phyloP scores from a whole-genome alignment of 495 filamentous ascomycete species.

The Penicillium waksmanii region DNA sequence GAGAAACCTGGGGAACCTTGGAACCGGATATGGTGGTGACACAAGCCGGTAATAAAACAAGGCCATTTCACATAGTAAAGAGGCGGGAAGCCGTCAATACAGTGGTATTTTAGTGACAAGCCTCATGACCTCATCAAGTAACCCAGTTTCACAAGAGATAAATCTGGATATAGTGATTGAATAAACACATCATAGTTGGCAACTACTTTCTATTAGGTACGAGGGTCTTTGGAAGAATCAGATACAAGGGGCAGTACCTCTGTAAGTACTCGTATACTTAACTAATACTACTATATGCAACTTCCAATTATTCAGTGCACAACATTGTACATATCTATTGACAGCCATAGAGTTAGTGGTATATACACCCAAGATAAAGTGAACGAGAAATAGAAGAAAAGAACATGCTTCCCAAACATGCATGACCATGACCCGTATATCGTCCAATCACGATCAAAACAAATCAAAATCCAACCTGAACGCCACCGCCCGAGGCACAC shows the following conservation, averaged over 20 bases:
- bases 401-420: neutral
- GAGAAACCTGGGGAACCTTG: constrained; percentile 5
- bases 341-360: neutral
- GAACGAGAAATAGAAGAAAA: constrained; percentile 4
- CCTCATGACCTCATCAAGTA: constrained; percentile 26
- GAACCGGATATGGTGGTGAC: constrained; percentile 1
- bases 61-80: neutral
- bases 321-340: constrained; percentile 2
- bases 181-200: too few relatives aligned
- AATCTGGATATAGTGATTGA: too few relatives aligned
- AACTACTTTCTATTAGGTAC: too few relatives aligned
- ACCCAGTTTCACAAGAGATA: neutral
- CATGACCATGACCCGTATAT: neutral
- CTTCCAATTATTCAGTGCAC: neutral
- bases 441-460: too few relatives aligned
- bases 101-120: neutral
- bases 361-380: constrained; percentile 2
- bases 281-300: too few relatives aligned
- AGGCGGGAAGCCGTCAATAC: neutral
- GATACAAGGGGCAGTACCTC: too few relatives aligned
- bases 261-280: too few relatives aligned
- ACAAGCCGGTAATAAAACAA: constrained; percentile 15
- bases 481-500: neutral
- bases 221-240: too few relatives aligned
- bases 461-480: neutral